A percentile compares a stretch with the other conserved stretches of the same genome.
These are phyloP conservation scores for Claviceps humidiphila DNA, from an alignment of 2,329 filamentous ascomycete genomes.

Conservation along the genomic window DNA sequence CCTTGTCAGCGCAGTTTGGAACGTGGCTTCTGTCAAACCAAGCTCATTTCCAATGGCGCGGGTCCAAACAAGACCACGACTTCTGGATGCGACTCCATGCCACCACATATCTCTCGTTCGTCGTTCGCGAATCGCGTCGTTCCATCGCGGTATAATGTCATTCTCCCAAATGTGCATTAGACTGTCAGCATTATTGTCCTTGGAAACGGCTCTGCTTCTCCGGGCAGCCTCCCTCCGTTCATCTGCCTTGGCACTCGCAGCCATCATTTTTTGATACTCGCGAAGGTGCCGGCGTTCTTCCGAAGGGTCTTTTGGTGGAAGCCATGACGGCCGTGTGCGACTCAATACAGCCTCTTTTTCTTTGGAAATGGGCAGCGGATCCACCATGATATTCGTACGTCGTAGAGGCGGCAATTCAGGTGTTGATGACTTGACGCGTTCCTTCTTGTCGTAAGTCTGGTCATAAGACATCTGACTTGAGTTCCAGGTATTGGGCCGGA, in stretches of 20 bases:
- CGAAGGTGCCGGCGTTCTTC: slow-evolving; percentile 84
- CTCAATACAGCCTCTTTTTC: slow-evolving; percentile 78
- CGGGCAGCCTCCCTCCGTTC: slow-evolving; percentile 42
- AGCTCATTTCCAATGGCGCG: slow-evolving; percentile 63
- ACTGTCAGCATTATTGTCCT: slow-evolving; percentile 41
- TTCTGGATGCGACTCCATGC: slow-evolving; percentile 60
- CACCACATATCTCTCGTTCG: slow-evolving; percentile 69
- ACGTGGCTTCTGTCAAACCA: slow-evolving; percentile 52
- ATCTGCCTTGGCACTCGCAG: slow-evolving; percentile 44
- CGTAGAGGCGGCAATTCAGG: slow-evolving; percentile 57
- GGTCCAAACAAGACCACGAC: slow-evolving; percentile 56
- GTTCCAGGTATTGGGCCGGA: slow-evolving; percentile 29
- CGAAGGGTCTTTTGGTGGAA: slow-evolving; percentile 75
- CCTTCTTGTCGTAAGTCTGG: slow-evolving; percentile 28
- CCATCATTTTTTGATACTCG: slow-evolving; percentile 77
- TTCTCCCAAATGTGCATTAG: slow-evolving; percentile 59
- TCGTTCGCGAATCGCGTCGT: slow-evolving; percentile 52
- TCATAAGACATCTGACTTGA: slow-evolving; percentile 20
- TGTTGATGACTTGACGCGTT: slow-evolving; percentile 51
- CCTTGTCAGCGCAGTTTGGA: slow-evolving; percentile 54
- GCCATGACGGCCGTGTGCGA: slow-evolving; percentile 69
- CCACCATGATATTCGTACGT: slow-evolving; percentile 68
- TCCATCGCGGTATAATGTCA: slow-evolving; percentile 65
- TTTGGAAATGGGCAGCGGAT: slow-evolving; percentile 70
- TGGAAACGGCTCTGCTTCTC: slow-evolving; percentile 36